These are phyloP conservation scores for Heterobasidion annosum DNA, from an alignment of 1,284 basidiomycete species.

Conservation along the genomic window DNA sequence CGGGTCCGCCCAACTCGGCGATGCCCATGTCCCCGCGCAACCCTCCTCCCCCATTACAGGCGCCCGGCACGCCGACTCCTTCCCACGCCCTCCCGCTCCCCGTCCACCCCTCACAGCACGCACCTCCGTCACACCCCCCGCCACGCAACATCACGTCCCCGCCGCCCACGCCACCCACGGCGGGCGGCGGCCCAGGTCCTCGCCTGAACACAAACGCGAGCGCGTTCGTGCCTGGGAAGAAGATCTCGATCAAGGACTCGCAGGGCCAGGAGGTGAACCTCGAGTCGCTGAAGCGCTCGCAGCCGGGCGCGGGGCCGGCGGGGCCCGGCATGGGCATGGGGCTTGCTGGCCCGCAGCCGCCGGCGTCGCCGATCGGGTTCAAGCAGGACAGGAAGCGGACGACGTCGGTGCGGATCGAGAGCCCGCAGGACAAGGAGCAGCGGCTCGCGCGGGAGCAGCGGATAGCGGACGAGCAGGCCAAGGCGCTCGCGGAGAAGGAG, in stretches of 20 bases:
- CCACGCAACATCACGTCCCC: slow-evolving; percentile 48
- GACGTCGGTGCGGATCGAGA: slow-evolving; percentile 41
- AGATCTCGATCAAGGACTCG: slow-evolving; percentile 40
- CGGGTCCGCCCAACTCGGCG: slow-evolving; percentile 30
- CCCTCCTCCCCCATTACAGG: slow-evolving; percentile 38
- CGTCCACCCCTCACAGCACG: slow-evolving; percentile 36
- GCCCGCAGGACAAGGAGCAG: slow-evolving; percentile 44
- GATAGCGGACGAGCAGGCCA: slow-evolving; percentile 13
- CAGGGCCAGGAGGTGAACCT: slow-evolving; percentile 56
- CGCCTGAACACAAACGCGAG: slow-evolving; percentile 53
- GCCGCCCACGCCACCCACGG: slow-evolving; percentile 55
- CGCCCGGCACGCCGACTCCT: slow-evolving; percentile 56
- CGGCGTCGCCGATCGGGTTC: slow-evolving; percentile 25
- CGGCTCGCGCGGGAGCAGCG: slow-evolving; percentile 36
- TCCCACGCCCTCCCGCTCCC: slow-evolving; percentile 42
- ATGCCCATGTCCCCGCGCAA: slow-evolving; percentile 61
- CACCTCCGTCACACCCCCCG: slow-evolving; percentile 37
- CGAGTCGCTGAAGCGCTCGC: slow-evolving; percentile 37
- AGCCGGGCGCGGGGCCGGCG: background rate
- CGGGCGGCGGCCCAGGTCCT: slow-evolving; percentile 17
- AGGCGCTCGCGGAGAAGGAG: slow-evolving; percentile 17
- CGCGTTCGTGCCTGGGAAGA: slow-evolving; percentile 52
- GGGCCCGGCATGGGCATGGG: background rate
- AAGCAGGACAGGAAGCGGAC: slow-evolving; percentile 10
- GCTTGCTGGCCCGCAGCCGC: slow-evolving; percentile 5